Evolutionary conservation across 306 rosid genomes (phyloP).

Genomic region (Senna siamea): DNA sequence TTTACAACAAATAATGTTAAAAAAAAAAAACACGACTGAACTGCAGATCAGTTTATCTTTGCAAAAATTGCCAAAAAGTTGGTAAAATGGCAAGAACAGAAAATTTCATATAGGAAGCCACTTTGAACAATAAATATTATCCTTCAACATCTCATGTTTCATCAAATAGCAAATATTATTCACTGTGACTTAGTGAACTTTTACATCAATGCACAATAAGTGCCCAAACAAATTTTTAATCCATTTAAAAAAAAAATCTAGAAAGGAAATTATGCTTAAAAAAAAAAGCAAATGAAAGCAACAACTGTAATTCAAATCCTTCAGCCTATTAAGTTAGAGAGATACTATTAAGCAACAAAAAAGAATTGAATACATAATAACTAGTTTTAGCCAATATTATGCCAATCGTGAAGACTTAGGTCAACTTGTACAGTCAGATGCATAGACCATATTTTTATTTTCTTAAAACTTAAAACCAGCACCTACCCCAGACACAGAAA

Average conservation of each 20-base stretch:
- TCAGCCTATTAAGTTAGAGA: background rate
- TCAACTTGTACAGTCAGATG: background rate
- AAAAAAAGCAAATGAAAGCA: background rate
- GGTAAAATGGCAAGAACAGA: too few relatives aligned
- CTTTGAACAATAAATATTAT: background rate
- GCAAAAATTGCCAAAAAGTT: too few relatives aligned
- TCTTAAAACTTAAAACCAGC: background rate
- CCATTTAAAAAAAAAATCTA: conserved; percentile 4
- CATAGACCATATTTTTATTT: background rate
- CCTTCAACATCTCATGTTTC: conserved; percentile 22
- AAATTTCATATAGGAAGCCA: conserved; percentile 3
- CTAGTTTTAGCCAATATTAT: conserved; percentile 13
- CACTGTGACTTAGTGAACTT: conserved; percentile 16
- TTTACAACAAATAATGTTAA: conserved; percentile 1
- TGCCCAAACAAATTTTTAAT: background rate
- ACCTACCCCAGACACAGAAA: conserved; percentile 74
- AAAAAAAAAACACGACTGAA: background rate
- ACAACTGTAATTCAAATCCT: conserved; percentile 24
- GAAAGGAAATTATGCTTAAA: background rate
- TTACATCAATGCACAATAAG: background rate
- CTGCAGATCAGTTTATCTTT: too few relatives aligned
- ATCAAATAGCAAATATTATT: conserved; percentile 10
- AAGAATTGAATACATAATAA: background rate
- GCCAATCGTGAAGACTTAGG: background rate
- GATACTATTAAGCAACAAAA: background rate